phyloP scores from a whole-genome alignment of 345 rosid species.

The Turritis glabra region DNA sequence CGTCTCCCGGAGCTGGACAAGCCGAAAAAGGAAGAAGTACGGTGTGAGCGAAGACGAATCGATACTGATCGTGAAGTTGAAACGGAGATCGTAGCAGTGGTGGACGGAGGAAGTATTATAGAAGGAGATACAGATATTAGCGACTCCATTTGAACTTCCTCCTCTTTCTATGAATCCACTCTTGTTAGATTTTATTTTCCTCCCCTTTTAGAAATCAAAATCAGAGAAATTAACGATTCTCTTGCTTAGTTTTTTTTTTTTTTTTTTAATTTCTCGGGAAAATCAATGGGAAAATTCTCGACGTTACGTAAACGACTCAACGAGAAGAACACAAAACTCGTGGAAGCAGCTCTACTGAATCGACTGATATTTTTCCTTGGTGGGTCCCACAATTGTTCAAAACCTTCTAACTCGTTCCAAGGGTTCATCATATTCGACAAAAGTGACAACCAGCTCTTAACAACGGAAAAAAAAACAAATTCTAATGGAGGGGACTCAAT shows the following conservation, averaged over 20 bases:
- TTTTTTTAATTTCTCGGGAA: constrained; percentile 20
- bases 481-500: not conserved
- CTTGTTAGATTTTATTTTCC: not conserved
- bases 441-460: not conserved
- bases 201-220: not conserved
- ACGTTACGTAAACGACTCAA: constrained; percentile 36
- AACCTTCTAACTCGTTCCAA: not conserved
- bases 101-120: constrained; percentile 62
- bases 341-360: constrained; percentile 22
- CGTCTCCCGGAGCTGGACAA: constrained; percentile 29
- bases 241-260: not conserved
- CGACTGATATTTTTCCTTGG: constrained; percentile 7
- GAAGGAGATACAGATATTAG: constrained; percentile 73
- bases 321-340: constrained; percentile 20
- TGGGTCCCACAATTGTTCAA: constrained; percentile 3
- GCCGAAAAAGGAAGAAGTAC: constrained; percentile 35
- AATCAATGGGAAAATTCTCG: constrained; percentile 22
- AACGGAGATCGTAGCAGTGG: constrained; percentile 41
- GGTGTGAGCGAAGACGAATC: constrained; percentile 21
- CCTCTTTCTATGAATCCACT: not conserved
- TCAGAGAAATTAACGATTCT: not conserved
- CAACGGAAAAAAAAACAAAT: not conserved
- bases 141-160: constrained; percentile 57
- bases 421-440: not conserved
- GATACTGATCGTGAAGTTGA: constrained; percentile 38